A percentile compares a stretch with the other conserved stretches of the same genome.
Conservation (phyloP, 345 rosid genomes). For the Brassica nigra region DNA sequence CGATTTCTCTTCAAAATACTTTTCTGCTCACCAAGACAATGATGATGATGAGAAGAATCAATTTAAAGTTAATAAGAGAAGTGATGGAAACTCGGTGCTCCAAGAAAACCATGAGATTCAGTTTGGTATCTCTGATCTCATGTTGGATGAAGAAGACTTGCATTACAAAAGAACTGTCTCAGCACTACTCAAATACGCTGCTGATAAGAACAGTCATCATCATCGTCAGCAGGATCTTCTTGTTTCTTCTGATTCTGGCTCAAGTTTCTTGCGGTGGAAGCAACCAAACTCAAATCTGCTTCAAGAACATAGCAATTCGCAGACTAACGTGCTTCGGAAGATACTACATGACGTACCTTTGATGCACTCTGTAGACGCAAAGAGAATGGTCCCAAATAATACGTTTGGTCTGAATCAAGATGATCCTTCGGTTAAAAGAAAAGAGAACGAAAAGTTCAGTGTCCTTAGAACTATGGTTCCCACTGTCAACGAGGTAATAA, state of each 20-base stretch:
- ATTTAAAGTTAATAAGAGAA: not conserved
- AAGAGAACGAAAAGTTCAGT: conserved; percentile 57
- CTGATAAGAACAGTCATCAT: conserved; percentile 14
- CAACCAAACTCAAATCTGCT: conserved; percentile 29
- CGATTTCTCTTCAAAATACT: conserved; percentile 45
- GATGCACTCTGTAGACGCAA: conserved; percentile 44
- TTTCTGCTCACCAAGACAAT: conserved; percentile 42
- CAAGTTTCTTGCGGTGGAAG: conserved; percentile 74
- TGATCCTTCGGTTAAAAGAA: conserved; percentile 39
- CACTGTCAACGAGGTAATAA: conserved; percentile 59
- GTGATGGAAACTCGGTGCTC: conserved; percentile 7
- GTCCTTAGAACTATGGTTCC: conserved; percentile 64
- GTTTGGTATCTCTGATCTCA: conserved; percentile 7
- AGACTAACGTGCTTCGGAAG: conserved; percentile 52
- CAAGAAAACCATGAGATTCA: conserved; percentile 16
- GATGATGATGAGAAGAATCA: conserved; percentile 50
- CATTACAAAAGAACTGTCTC: conserved; percentile 60
- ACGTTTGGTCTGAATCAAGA: conserved; percentile 31
- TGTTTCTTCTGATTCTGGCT: conserved; percentile 41
- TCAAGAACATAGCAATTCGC: conserved; percentile 7
- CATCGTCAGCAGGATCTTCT: conserved; percentile 22
- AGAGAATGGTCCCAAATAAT: conserved; percentile 8
- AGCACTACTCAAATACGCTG: conserved; percentile 49
- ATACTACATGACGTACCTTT: conserved; percentile 63
- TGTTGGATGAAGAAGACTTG: conserved; percentile 44